Percentiles rank a stretch among this genome's conserved stretches.
Conservation (phyloP, 129 eudicot species). For the Lactuca sativa region DNA sequence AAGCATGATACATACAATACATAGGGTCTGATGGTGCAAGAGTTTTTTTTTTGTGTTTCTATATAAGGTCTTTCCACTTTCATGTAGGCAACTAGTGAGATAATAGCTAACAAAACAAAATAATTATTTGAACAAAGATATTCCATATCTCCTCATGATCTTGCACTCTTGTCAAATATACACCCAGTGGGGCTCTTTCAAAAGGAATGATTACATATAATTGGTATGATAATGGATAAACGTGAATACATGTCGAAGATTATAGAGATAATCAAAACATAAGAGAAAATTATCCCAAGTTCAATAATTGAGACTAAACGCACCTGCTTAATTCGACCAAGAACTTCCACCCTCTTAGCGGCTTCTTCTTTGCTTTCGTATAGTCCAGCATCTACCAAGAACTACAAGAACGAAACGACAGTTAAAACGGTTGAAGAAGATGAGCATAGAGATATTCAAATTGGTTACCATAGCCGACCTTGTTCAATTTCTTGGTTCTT, state of each 20-base stretch:
- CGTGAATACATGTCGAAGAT: background rate
- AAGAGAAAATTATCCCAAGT: background rate
- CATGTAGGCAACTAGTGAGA: too few relatives aligned
- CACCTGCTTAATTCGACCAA: conserved; percentile 64
- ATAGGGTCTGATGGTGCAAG: too few relatives aligned
- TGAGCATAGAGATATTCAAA: background rate
- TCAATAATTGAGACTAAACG: background rate
- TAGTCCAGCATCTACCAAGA: conserved; percentile 67
- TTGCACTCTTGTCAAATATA: too few relatives aligned
- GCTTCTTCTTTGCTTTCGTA: conserved; percentile 73
- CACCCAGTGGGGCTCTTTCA: background rate
- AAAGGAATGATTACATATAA: background rate
- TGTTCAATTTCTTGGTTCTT: conserved; percentile 53
- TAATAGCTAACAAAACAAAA: too few relatives aligned
- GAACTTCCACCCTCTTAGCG: conserved; percentile 63
- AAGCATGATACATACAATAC: too few relatives aligned
- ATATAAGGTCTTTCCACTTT: too few relatives aligned
- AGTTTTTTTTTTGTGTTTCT: too few relatives aligned
- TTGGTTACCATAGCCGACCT: conserved; percentile 37
- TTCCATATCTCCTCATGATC: too few relatives aligned
- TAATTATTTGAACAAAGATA: too few relatives aligned
- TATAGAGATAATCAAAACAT: background rate
- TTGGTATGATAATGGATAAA: background rate
- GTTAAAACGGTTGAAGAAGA: background rate
- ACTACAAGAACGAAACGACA: conserved; percentile 33